These are phyloP conservation scores for Aspergillus aculeatinus DNA, from an alignment of 2,329 filamentous ascomycete genomes.

Conservation along the genomic window DNA sequence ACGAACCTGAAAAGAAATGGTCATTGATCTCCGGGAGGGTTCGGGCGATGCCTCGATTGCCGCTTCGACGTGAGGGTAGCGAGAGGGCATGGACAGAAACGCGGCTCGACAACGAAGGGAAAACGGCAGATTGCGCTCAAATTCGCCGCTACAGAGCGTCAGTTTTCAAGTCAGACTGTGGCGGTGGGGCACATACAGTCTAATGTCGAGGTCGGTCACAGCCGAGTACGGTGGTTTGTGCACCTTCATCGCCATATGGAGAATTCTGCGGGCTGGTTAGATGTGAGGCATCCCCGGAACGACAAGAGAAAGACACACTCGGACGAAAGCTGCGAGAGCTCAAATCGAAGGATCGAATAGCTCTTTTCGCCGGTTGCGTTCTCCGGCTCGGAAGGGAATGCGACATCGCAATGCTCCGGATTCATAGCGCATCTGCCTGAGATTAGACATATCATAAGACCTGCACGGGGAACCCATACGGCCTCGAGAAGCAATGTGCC, in stretches of 20 bases:
- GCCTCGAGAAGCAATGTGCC: slow-evolving; percentile 3
- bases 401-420: slow-evolving; percentile 5
- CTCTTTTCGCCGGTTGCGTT: neutral
- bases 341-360: neutral
- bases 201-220: neutral
- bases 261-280: neutral
- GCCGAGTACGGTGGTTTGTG: slow-evolving; percentile 3
- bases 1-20: slow-evolving; percentile 3
- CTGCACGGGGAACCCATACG: neutral
- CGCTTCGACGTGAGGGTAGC: slow-evolving; percentile 1
- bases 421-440: neutral
- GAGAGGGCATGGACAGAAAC: neutral
- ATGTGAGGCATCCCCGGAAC: no score
- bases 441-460: neutral
- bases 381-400: slow-evolving; percentile 1
- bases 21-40: slow-evolving; percentile 2
- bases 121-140: slow-evolving; percentile 1
- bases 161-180: neutral
- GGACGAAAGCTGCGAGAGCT: slow-evolving; percentile 3
- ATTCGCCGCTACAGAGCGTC: neutral
- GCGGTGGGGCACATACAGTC: neutral
- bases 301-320: neutral
- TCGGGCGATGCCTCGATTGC: slow-evolving; percentile 1
- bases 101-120: slow-evolving; percentile 2
- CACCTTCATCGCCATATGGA: slow-evolving; percentile 5